These are phyloP conservation scores for Chamaecrista fasciculata DNA, from an alignment of 306 rosid genomes.

Conservation along the genomic window DNA sequence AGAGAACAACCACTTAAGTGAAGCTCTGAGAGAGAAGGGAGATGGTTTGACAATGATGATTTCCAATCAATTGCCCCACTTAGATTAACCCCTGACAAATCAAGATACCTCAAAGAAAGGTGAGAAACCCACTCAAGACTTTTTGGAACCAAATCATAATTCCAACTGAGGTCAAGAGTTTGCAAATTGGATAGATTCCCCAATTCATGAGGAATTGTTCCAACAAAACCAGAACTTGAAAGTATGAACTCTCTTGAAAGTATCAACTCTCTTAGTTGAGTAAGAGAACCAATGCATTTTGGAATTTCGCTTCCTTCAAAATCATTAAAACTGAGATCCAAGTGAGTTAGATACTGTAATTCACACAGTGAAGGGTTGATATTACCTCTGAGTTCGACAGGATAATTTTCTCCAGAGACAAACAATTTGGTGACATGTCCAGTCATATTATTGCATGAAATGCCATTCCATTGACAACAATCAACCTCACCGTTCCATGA, in stretches of 20 bases:
- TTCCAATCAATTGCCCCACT: slow-evolving; percentile 7
- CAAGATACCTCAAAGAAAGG: slow-evolving; percentile 29
- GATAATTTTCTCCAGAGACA: neutral
- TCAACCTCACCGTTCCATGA: neutral
- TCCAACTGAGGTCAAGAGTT: neutral
- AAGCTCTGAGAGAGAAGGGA: neutral
- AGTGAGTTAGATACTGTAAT: slow-evolving; percentile 12
- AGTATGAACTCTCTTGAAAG: slow-evolving; percentile 17
- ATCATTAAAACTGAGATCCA: neutral
- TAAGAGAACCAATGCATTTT: slow-evolving; percentile 35
- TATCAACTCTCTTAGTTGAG: neutral
- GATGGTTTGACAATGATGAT: neutral
- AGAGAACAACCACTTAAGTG: neutral
- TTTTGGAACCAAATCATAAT: neutral
- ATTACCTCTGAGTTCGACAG: neutral
- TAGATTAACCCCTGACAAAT: neutral
- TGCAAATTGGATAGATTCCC: slow-evolving; percentile 25
- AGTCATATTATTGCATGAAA: slow-evolving; percentile 26
- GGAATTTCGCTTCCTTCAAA: slow-evolving; percentile 21
- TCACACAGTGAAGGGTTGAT: slow-evolving; percentile 28
- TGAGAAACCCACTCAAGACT: slow-evolving; percentile 33
- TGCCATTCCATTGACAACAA: neutral
- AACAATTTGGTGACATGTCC: slow-evolving; percentile 9
- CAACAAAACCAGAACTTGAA: neutral
- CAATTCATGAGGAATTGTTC: slow-evolving; percentile 5